These are phyloP conservation scores for Trichoderma simmonsii DNA, from an alignment of 2,329 filamentous ascomycete species.

Conservation along the genomic window DNA sequence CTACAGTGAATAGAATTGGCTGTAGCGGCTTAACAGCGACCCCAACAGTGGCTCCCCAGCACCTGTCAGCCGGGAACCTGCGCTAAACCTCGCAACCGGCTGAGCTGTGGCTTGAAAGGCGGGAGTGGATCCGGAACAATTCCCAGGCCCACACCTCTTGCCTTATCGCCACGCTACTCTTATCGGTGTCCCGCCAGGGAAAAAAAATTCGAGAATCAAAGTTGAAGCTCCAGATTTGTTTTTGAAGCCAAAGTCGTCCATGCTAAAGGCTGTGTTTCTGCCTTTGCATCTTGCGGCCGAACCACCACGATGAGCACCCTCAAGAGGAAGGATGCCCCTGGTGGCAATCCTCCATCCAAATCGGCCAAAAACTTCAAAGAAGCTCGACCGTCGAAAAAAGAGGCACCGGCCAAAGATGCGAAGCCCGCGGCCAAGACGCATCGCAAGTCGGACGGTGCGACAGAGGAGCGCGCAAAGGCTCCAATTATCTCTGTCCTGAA, in stretches of 20 bases:
- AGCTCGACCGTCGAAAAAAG: constrained; percentile 48
- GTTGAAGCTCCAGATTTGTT: constrained; percentile 5
- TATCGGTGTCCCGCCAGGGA: constrained; percentile 31
- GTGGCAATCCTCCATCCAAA: constrained; percentile 48
- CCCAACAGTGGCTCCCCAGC: neutral
- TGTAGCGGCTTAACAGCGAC: neutral
- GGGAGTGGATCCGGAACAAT: constrained; percentile 22
- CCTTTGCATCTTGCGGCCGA: constrained; percentile 23
- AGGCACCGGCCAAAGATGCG: constrained; percentile 30
- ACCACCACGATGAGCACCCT: constrained; percentile 50
- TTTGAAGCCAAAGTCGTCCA: constrained; percentile 13
- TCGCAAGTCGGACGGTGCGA: constrained; percentile 33
- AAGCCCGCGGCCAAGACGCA: constrained; percentile 27
- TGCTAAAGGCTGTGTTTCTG: constrained; percentile 4
- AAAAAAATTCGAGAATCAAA: constrained; percentile 28
- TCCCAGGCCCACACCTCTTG: constrained; percentile 14
- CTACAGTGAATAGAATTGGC: neutral
- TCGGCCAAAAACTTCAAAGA: constrained; percentile 46
- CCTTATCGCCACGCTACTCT: constrained; percentile 21
- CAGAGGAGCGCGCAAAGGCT: constrained; percentile 31
- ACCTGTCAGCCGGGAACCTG: neutral
- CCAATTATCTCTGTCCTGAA: constrained; percentile 48
- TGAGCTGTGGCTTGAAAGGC: constrained; percentile 6
- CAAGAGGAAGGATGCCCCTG: constrained; percentile 58
- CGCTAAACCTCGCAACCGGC: neutral